Base-by-base conservation (phyloP, 1,284 basidiomycete species). In the Peniophora sp. region DNA sequence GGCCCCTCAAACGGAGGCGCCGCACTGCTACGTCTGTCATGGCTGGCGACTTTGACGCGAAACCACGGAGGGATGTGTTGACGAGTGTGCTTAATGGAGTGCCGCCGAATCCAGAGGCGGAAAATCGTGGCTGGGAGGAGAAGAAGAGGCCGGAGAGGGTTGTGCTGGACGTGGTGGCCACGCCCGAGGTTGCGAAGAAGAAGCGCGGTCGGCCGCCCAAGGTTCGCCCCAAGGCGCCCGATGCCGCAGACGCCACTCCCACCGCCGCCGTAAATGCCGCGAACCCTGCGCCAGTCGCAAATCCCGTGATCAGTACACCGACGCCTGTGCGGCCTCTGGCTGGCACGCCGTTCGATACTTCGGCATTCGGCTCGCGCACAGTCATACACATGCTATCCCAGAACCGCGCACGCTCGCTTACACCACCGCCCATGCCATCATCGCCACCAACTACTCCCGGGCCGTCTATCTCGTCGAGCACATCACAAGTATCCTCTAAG, bases 61-160 rank as follows among this genome's bases (percentile, higher is more conserved):
- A 74, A 34, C 81, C 83, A 0, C 59, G 73, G 25, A 77, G 86
- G 62, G 86, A 89, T 67, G 84, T 85, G 54, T 72, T 89, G 56
- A 89, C 86, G 12, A 85, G 82, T 65, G 63, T 89, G 45, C 69
- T 89, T 59, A 89, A 89, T 61, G 84, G 85, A 50, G 81, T 89
- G 39, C 75, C 74, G 0, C 76, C 77, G 6, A 82, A 86, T 61
- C 76, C 76, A 54, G 72, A 66, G 25, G 73, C 81, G 35, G 84
- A 85, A 65, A 75, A 73, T 53, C 77, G 78, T 45, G 79, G 81
- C 54, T 73, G 77, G 61, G 59, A 68, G 48, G 69, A 72, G 52
- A 71, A 69, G 58, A 68, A 65, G 53, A 74, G 68, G 63, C 38
- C 38, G 16, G 16, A 41, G 16, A 6, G 16, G 38, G n/a, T 20